Conservation (phyloP, 768 basidiomycete species). For the Boletus eberwhitei region DNA sequence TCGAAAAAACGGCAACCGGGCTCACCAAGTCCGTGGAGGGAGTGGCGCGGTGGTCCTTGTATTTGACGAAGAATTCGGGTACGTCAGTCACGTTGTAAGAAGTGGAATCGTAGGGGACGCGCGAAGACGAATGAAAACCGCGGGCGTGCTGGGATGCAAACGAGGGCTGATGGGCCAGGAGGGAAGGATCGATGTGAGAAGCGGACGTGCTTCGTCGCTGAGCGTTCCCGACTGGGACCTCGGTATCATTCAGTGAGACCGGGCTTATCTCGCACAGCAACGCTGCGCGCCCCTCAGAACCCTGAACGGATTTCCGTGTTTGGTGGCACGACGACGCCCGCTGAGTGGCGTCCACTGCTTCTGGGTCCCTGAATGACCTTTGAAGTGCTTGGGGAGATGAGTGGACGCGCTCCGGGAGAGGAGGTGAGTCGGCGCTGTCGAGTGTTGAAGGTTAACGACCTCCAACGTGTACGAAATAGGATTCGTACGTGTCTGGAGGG, state of each 20-base stretch:
- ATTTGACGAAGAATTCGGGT: slow-evolving; percentile 27
- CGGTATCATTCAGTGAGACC: not conserved
- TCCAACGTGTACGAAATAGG: slow-evolving; percentile 28
- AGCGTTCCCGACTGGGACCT: not conserved
- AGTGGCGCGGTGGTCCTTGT: slow-evolving; percentile 22
- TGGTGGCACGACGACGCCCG: not conserved
- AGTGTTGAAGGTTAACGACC: slow-evolving; percentile 31
- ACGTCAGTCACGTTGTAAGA: slow-evolving; percentile 27
- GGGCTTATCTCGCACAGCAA: not conserved
- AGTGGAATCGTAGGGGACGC: slow-evolving; percentile 15
- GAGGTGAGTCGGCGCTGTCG: slow-evolving; percentile 31
- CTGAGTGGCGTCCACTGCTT: not conserved
- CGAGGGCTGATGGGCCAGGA: not conserved
- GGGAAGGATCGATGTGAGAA: not conserved
- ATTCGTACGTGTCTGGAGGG: slow-evolving; percentile 33
- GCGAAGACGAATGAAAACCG: slow-evolving; percentile 23
- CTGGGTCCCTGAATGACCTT: not conserved
- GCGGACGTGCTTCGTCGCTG: not conserved
- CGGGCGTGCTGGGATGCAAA: slow-evolving; percentile 15
- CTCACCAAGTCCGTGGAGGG: slow-evolving; percentile 6
- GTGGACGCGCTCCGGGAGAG: slow-evolving; percentile 26
- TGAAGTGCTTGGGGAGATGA: not conserved
- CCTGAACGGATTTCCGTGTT: not conserved
- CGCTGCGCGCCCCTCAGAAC: not conserved
- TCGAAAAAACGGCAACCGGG: too few relatives aligned